Base-by-base conservation (phyloP, 2,329 filamentous ascomycete genomes). In the Arthrinium phaeospermum region DNA sequence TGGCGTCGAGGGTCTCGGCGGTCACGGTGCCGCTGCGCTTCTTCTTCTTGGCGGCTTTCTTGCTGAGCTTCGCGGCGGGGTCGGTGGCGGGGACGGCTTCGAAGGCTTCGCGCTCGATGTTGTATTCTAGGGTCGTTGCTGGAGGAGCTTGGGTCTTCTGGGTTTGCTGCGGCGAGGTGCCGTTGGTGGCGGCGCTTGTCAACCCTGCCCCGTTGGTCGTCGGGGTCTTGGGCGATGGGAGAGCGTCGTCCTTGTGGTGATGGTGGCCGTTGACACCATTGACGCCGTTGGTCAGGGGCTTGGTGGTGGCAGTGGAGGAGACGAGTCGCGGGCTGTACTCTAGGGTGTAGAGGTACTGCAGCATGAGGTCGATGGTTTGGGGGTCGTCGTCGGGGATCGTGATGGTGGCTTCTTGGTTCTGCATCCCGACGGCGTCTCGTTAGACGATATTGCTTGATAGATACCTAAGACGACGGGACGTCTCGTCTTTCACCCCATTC, bases 311-410 rank as follows among this genome's bases (percentile, higher is more conserved):
- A 1, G 51, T 34, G 2, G 53, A 10, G 3, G 53, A 3, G 16
- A 37, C 53, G 30, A 61, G 27, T 3, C 57, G 57, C 34, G 57
- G 57, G 34, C 34, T 37, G 51, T 75, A 76, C 67, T 77, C 74
- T 67, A 75, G 72, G 67, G 75, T 71, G 61, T 75, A 75, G 10
- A 76, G 72, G 72, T 73, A 74, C 27, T 75, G 68, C 13, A 77
- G 70, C 51, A 74, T 73, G 24, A 74, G 69, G 16, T 71, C 69
- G 13, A 76, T 53, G 5, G 71, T 72, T 61, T 75, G 46, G 14
- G 75, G 67, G 53, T 76, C 73, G 22, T 76, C 75, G 22, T 74
- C 71, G 16, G 61, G 44, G 16, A 74, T 69, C 10, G 64, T 57
- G 67, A 74, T 71, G 14, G 73, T 71, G 7, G 69, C 61, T 24